Conservation (phyloP, 495 filamentous ascomycete genomes). For the Trichoderma orchidacearum region DNA sequence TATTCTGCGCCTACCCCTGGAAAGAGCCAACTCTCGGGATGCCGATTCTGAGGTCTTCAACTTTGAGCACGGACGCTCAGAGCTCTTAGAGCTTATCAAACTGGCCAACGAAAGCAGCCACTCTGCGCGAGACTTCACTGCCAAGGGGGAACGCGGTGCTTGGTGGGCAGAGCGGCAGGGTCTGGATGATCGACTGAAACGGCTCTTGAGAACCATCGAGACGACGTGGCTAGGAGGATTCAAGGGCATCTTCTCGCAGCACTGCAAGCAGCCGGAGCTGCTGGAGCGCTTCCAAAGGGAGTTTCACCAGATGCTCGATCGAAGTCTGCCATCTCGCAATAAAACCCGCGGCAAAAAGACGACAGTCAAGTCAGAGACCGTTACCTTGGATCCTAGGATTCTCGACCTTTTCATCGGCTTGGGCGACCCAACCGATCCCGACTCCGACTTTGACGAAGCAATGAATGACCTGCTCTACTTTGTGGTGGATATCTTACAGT, state of each 20-base stretch:
- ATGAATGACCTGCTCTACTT: constrained; percentile 88
- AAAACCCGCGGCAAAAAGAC: constrained; percentile 27
- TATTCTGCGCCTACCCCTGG: constrained; percentile 70
- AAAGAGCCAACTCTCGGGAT: constrained; percentile 67
- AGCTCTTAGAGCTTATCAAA: constrained; percentile 70
- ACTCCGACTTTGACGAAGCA: constrained; percentile 65
- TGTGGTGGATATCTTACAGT: constrained; percentile 90
- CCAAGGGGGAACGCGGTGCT: constrained; percentile 50
- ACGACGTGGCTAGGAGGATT: constrained; percentile 93
- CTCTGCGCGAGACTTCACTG: constrained; percentile 24
- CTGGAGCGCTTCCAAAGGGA: constrained; percentile 59
- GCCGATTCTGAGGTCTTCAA: constrained; percentile 69
- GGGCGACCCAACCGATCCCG: constrained; percentile 51
- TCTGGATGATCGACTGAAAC: constrained; percentile 62
- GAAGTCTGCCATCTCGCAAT: constrained; percentile 78
- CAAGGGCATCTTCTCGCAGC: constrained; percentile 73
- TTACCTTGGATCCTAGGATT: constrained; percentile 62
- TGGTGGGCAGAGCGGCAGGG: constrained; percentile 85
- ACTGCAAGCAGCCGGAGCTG: constrained; percentile 41
- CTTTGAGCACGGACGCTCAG: constrained; percentile 61
- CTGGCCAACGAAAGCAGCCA: constrained; percentile 71
- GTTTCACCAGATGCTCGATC: constrained; percentile 73
- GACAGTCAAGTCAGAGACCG: constrained; percentile 25
- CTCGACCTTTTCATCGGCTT: constrained; percentile 81
- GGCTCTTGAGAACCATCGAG: constrained; percentile 74